Base-by-base conservation (phyloP, 1,139 yeast genomes). In the Wickerhamomyces sp. region DNA sequence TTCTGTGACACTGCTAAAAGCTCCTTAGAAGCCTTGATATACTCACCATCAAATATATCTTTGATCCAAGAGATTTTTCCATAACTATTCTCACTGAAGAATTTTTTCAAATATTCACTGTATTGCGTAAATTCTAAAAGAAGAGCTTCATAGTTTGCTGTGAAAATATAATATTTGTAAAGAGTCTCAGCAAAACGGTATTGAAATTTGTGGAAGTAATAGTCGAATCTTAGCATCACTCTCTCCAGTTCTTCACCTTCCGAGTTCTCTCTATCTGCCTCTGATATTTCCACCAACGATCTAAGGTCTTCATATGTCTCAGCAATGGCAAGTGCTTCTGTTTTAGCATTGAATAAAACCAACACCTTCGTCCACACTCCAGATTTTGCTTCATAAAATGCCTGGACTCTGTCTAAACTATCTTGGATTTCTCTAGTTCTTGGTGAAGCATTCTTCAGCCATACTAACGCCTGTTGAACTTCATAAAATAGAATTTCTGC, bases 1-100 rank as follows among this genome's bases (percentile, higher is more conserved):
- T 60, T 55, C 8, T 62, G 53, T 4, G 76, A 70, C 7, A 77
- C 68, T 5, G 58, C 48, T n/a, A 64, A 45, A 20, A 87, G 63
- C 0, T 72, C 65, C 8, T 59, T 52, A 1, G 82, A 67, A 0
- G 90, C 92, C 3, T 59, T 54, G 4, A 44, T 46, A 54, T 71
- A 83, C 5, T 79, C 67, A 4, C 64, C 67, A 46, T 72, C 76
- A 28, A 75, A 56, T 16, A 87, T 59, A 42, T 82, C 75, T 43
- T 78, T 72, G 28, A 88, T 81, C 97, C 97, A 89, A 1, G 89
- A 72, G 34, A 87, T 72, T 32, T 71, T 64, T 4, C 77, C 74
- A 37, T 79, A 75, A 42, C 72, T 68, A 29, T 72, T 67, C 28
- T 69, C 67, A 3, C 59, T 52, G 43, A 88, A 74, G 54, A 78